Conservation (phyloP, 805 yeast genomes). For the Yarrowia sp. region DNA sequence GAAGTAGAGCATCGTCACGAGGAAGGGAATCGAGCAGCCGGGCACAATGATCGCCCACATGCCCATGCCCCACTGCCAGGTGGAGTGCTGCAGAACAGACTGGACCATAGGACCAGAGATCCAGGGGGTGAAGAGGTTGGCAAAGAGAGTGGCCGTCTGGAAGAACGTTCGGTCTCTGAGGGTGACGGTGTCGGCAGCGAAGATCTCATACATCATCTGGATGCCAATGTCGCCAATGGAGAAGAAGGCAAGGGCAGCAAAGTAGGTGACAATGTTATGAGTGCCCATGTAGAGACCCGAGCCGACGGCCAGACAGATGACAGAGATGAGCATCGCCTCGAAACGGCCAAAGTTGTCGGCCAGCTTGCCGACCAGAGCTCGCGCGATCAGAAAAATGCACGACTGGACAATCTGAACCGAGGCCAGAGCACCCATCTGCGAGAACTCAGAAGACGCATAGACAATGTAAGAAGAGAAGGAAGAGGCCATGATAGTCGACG, state of each 20-base stretch:
- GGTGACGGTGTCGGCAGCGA: slow-evolving; percentile 42
- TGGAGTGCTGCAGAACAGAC: slow-evolving; percentile 35
- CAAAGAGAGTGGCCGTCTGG: slow-evolving; percentile 41
- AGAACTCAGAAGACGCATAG: slow-evolving; percentile 10
- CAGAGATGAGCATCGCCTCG: slow-evolving; percentile 14
- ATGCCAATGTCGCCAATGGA: slow-evolving; percentile 44
- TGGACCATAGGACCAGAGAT: slow-evolving; percentile 40
- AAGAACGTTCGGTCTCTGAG: slow-evolving; percentile 43
- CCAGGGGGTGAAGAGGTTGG: slow-evolving; percentile 43
- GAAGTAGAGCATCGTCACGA: slow-evolving; percentile 30
- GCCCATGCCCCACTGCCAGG: slow-evolving; percentile 57
- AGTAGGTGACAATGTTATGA: slow-evolving; percentile 39
- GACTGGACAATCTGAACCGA: slow-evolving; percentile 8
- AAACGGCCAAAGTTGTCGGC: slow-evolving; percentile 19
- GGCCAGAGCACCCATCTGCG: slow-evolving; percentile 8
- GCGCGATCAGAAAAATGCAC: neutral
- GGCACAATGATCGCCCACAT: slow-evolving; percentile 50
- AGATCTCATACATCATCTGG: slow-evolving; percentile 40
- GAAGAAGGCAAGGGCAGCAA: slow-evolving; percentile 42
- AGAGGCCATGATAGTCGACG: neutral
- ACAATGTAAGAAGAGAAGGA: slow-evolving; percentile 10
- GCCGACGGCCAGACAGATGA: neutral
- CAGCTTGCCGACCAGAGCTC: slow-evolving; percentile 4
- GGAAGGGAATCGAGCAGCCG: slow-evolving; percentile 36
- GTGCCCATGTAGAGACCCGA: slow-evolving; percentile 18